Conservation (phyloP, 2,329 filamentous ascomycete species). For the Conoideocrella luteorostrata region DNA sequence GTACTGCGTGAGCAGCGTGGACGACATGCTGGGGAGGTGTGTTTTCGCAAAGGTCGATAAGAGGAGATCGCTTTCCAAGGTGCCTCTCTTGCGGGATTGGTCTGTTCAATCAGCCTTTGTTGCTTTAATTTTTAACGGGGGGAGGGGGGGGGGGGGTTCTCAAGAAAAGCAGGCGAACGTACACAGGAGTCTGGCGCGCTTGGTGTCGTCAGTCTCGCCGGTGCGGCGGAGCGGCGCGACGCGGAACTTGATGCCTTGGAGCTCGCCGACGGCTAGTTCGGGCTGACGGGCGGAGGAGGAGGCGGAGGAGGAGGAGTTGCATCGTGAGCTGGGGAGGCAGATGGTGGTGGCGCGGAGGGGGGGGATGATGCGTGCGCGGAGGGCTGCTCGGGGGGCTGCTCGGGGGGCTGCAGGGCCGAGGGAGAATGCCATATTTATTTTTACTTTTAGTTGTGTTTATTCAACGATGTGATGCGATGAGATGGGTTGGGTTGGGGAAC, state of each 20-base stretch:
- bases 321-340: not conserved
- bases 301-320: not conserved
- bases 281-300: constrained; percentile 3
- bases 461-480: no score
- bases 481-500: no score
- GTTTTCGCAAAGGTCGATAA: constrained; percentile 89
- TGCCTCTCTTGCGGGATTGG: constrained; percentile 94
- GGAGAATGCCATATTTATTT: constrained; percentile 10
- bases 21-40: constrained; percentile 68
- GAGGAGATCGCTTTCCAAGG: constrained; percentile 89
- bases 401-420: constrained; percentile 14
- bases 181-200: constrained; percentile 76
- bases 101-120: constrained; percentile 45
- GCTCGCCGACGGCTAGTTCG: constrained; percentile 77
- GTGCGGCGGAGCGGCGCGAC: constrained; percentile 82
- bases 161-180: constrained; percentile 28
- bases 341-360: constrained; percentile 7
- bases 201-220: constrained; percentile 79
- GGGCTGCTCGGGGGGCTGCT: not conserved
- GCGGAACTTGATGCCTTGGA: constrained; percentile 78
- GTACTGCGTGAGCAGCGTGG: constrained; percentile 71
- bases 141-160: constrained; percentile 10
- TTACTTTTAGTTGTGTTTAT: no score
- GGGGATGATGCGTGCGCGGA: not conserved
- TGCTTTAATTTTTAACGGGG: not conserved